Conservation (phyloP, 2,329 filamentous ascomycete species). For the Massarina eburnea region DNA sequence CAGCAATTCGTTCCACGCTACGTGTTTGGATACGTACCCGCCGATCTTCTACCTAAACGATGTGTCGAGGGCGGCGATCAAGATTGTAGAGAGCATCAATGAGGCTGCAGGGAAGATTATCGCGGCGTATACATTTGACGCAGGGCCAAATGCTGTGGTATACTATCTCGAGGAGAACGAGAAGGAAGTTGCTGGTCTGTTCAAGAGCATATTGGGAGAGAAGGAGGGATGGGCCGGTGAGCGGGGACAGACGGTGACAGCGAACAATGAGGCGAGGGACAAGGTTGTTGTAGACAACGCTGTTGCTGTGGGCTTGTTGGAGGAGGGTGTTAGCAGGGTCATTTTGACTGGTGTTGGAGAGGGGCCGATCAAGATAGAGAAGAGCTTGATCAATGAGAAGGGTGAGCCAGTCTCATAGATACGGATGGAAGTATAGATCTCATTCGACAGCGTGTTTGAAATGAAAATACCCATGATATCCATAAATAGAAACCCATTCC, state of each 20-base stretch:
- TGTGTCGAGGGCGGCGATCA: slow-evolving; percentile 80
- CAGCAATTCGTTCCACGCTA: slow-evolving; percentile 95
- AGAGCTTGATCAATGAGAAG: slow-evolving; percentile 71
- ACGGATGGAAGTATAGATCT: not conserved
- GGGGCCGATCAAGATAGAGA: slow-evolving; percentile 77
- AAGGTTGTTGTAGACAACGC: slow-evolving; percentile 55
- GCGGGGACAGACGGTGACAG: slow-evolving; percentile 56
- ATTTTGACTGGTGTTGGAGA: slow-evolving; percentile 92
- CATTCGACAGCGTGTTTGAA: no score
- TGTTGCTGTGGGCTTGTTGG: slow-evolving; percentile 54
- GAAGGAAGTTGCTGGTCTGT: slow-evolving; percentile 71
- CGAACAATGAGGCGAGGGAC: slow-evolving; percentile 59
- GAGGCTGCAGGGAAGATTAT: slow-evolving; percentile 73
- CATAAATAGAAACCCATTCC: no score
- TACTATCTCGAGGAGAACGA: slow-evolving; percentile 88
- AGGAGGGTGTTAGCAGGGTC: slow-evolving; percentile 80
- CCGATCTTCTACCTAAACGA: slow-evolving; percentile 99
- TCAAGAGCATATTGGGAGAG: slow-evolving; percentile 66
- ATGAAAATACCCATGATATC: not conserved
- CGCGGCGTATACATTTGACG: slow-evolving; percentile 96
- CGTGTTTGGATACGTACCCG: slow-evolving; percentile 90
- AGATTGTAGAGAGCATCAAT: slow-evolving; percentile 89
- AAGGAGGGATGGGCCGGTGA: slow-evolving; percentile 71
- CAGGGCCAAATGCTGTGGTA: slow-evolving; percentile 93
- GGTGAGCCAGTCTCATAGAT: slow-evolving; percentile 28